A percentile compares a stretch with the other conserved stretches of the same genome.
phyloP scores from a whole-genome alignment of 129 eudicot genomes.

The Sambucus nigra region DNA sequence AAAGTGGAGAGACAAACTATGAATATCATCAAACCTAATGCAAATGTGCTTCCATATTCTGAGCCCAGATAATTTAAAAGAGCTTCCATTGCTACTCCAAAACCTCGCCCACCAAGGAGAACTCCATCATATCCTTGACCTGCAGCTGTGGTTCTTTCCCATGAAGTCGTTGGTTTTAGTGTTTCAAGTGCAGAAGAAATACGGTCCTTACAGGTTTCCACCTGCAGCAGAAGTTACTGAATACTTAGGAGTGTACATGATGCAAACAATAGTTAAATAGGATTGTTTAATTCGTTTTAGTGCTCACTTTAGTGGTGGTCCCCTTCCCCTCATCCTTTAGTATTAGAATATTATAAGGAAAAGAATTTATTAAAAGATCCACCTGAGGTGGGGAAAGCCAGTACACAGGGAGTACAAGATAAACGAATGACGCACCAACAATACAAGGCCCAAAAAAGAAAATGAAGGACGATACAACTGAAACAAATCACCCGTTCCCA shows the following conservation, averaged over 20 bases:
- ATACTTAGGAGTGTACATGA: not conserved
- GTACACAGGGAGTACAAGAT: no score
- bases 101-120: slow-evolving; percentile 84
- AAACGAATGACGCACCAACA: no score
- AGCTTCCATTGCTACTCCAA: slow-evolving; percentile 93
- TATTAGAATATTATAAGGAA: no score
- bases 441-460: no score
- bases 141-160: slow-evolving; percentile 77
- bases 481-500: no score
- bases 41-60: slow-evolving; percentile 87
- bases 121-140: slow-evolving; percentile 81
- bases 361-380: no score
- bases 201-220: slow-evolving; percentile 89
- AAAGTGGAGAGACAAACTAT: not conserved
- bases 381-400: no score
- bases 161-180: slow-evolving; percentile 76
- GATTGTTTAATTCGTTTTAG: no score
- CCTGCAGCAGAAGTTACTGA: slow-evolving; percentile 38
- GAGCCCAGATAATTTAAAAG: slow-evolving; percentile 83
- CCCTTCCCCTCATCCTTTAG: no score
- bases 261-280: no score
- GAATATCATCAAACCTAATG: slow-evolving; percentile 48
- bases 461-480: no score
- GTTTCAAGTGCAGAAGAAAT: slow-evolving; percentile 94
- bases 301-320: no score